A percentile compares a stretch with the other conserved stretches of the same genome.
phyloP scores from a whole-genome alignment of 2,329 filamentous ascomycete species.

The Epichloe brachyelytri region DNA sequence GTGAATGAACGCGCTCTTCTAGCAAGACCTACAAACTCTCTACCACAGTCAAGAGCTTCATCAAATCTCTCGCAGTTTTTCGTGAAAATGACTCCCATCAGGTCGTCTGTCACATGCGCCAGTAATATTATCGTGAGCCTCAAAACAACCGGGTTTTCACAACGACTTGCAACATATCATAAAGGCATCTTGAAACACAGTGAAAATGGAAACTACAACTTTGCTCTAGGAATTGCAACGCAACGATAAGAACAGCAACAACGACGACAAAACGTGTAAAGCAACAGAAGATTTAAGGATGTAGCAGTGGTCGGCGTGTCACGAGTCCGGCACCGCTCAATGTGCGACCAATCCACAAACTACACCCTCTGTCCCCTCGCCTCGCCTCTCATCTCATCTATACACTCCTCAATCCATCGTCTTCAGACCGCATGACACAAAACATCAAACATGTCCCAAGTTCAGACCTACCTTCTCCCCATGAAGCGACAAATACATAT shows the following conservation, averaged over 20 bases:
- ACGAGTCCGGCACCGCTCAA: conserved; percentile 17
- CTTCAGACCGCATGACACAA: conserved; percentile 14
- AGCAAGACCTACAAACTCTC: too few relatives aligned
- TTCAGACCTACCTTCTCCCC: conserved; percentile 18
- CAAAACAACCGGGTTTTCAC: background rate
- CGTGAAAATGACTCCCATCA: too few relatives aligned
- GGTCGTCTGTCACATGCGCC: too few relatives aligned
- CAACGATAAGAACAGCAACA: conserved; percentile 23
- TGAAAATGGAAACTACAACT: conserved; percentile 2
- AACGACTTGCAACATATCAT: background rate
- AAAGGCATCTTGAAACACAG: background rate
- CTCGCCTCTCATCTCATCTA: conserved; percentile 8
- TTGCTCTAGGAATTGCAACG: conserved; percentile 3
- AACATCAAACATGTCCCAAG: conserved; percentile 17
- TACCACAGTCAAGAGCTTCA: too few relatives aligned
- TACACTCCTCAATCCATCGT: conserved; percentile 17
- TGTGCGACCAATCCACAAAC: conserved; percentile 11
- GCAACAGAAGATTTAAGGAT: conserved; percentile 33
- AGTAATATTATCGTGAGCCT: background rate
- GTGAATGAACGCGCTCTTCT: too few relatives aligned
- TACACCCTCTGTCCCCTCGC: conserved; percentile 9
- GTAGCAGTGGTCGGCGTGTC: conserved; percentile 29
- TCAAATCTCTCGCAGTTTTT: too few relatives aligned
- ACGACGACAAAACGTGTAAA: conserved; percentile 23
- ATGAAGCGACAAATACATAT: conserved; percentile 22